Conservation (phyloP, 805 yeast species). For the Wickerhamomyces canadensis region DNA sequence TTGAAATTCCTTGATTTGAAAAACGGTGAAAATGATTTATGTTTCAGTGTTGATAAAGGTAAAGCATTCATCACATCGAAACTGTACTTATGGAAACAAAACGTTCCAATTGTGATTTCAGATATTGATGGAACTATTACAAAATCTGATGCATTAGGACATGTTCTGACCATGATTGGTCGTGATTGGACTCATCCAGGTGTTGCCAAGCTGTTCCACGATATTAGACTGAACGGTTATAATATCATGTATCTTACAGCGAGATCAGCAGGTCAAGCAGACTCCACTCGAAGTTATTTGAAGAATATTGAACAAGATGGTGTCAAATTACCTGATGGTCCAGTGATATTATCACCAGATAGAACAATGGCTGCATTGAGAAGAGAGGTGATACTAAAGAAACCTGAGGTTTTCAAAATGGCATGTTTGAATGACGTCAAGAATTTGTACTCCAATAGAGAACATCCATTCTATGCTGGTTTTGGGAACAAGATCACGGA, state of each 20-base stretch:
- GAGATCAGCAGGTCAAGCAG: constrained; percentile 93
- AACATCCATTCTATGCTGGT: constrained; percentile 93
- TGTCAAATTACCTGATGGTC: constrained; percentile 73
- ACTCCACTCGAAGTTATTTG: constrained; percentile 79
- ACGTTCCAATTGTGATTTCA: constrained; percentile 87
- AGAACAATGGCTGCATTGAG: constrained; percentile 91
- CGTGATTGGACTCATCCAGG: constrained; percentile 98
- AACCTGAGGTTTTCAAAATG: constrained; percentile 98
- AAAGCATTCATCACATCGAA: constrained; percentile 70
- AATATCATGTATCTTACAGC: constrained; percentile 92
- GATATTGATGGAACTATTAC: constrained; percentile 98
- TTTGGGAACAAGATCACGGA: constrained; percentile 96
- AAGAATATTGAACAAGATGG: constrained; percentile 75
- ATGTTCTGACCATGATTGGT: constrained; percentile 87
- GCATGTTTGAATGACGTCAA: constrained; percentile 88
- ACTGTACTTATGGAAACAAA: constrained; percentile 76
- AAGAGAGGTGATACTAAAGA: constrained; percentile 87
- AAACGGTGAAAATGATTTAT: constrained; percentile 73
- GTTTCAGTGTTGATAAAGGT: constrained; percentile 78
- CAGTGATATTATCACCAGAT: constrained; percentile 93
- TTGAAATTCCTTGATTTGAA: constrained; percentile 65
- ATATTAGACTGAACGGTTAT: constrained; percentile 82
- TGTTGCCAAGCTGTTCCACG: constrained; percentile 87
- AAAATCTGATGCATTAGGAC: constrained; percentile 96
- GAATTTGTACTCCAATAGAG: constrained; percentile 55